Evolutionary conservation across 768 basidiomycete genomes (phyloP), one percentile per base, ranked within the genome.

Genomic region (Rhodosporidiobolus sp.): DNA sequence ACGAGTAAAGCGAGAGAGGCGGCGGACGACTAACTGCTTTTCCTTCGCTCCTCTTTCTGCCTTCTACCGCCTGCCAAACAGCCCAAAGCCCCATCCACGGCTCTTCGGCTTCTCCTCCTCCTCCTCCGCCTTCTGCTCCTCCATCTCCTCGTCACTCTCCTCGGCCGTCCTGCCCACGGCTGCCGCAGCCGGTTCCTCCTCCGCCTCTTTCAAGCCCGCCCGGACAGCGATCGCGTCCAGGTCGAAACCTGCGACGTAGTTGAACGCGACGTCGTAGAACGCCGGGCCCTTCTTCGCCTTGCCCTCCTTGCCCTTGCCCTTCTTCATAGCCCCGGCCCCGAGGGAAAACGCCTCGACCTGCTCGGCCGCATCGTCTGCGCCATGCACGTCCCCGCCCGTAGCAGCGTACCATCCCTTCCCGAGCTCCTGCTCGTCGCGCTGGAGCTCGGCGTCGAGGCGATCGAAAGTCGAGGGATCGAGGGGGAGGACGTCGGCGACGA

Each of bases 241-340:
- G 38, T 77, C 76, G 53, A 77, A 77, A 70, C 93, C 81, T 74
- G 90, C 87, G 65, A 92, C 88, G 79, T 95, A 96, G 81, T 95
- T 96, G 77, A 94, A 87, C 26, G 92, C 94, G 72, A 92, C 90
- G 79, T 96, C 91, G 82, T 94, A 96, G 84, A 97, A 96, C 52
- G 92, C 78, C 24, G 92, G 38, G 38, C 38, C 38, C 38, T 43
- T 43, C 38, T 43, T 43, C 38, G n/a, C n/a, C n/a, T n/a, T n/a
- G n/a, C 38, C 91, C 79, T 95, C 95, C 83, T 89, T 88, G 78
- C 88, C 87, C 53, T 85, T 86, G 79, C 90, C 91, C 81, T 86
- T 84, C 20, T 32, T 24, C 7, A 82, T 75, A 10, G 24, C 53
- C 67, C 89, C 80, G 3, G 81, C 80, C 9, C 76, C 75, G 65